Base-by-base conservation (phyloP, 441 rosid genomes). In the Lepidium campestre region DNA sequence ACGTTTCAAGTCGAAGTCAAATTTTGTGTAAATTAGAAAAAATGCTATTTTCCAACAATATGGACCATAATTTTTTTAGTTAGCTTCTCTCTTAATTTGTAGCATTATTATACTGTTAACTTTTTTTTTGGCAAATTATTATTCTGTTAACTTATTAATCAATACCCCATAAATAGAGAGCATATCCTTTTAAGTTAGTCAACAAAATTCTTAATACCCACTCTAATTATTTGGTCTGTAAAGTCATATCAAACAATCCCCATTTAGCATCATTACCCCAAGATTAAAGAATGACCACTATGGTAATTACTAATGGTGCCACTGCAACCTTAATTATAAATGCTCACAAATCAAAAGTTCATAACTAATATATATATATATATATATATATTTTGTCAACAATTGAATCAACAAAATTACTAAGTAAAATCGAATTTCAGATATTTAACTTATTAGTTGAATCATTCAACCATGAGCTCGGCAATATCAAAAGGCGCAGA, bases 261-360 rank as follows among this genome's bases (percentile, higher is more conserved):
- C n/a, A 22, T 14, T n/a, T n/a, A 25, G 41, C 62, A 61, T 53
- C 48, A 70, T 53, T 25, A 53, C 56, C 23, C 31, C 46, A 69
- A 52, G 44, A 50, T 50, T 59, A 50, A 60, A 59, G 60, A 65
- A 22, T 55, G 6, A 59, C 39, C 48, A 58, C 44, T 47, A 58
- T 23, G 44, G 47, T 47, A 50, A 65, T 23, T 23, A 57, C 37
- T 58, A 41, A 57, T 58, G 23, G 15, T 41, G 11, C 23, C 7
- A 45, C 49, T 36, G 42, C 34, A 55, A 31, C 54, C 65, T 71
- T 63, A 47, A 44, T 5, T 47, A 37, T 4, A 34, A 34, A 31
- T 8, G 3, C 25, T 54, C 10, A 27, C 35, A 35, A 49, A 61
- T 53, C 23, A 52, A 5, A 48, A 53, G 27, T 25, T 25, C 27